Evolutionary conservation across 495 filamentous ascomycete species (phyloP).

Genomic region (Hypoxylon intermedium): DNA sequence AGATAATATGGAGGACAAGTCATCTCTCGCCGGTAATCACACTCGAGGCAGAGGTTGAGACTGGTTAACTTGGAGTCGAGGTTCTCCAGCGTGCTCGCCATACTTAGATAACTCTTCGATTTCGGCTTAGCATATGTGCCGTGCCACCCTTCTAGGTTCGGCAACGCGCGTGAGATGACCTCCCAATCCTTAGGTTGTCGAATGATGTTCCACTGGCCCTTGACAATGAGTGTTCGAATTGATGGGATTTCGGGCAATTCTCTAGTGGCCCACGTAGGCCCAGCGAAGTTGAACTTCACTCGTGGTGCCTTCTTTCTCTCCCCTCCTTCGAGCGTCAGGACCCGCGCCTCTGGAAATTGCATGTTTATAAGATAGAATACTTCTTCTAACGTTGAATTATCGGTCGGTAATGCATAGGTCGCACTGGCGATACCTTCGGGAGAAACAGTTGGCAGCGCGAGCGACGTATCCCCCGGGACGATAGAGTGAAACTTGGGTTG

Average conservation of each 20-base stretch:
- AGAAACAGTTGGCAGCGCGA: slow-evolving; percentile 55
- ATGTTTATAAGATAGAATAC: slow-evolving; percentile 66
- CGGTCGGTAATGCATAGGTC: slow-evolving; percentile 60
- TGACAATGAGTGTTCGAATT: slow-evolving; percentile 69
- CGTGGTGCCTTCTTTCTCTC: slow-evolving; percentile 73
- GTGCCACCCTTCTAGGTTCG: slow-evolving; percentile 73
- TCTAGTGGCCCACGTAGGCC: slow-evolving; percentile 35
- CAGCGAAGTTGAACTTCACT: slow-evolving; percentile 60
- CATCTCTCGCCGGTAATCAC: slow-evolving; percentile 66
- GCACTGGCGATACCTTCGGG: slow-evolving; percentile 57
- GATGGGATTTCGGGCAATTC: slow-evolving; percentile 54
- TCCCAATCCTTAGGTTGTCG: slow-evolving; percentile 68
- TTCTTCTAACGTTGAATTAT: slow-evolving; percentile 72
- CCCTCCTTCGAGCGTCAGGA: slow-evolving; percentile 78
- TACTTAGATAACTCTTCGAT: slow-evolving; percentile 69
- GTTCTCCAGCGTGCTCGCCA: slow-evolving; percentile 62
- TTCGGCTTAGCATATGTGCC: slow-evolving; percentile 73
- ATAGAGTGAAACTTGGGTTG: slow-evolving; percentile 58
- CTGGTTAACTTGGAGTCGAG: slow-evolving; percentile 62
- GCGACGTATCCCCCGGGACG: slow-evolving; percentile 38
- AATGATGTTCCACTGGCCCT: slow-evolving; percentile 79
- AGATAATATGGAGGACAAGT: slow-evolving; percentile 60
- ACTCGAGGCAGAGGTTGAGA: slow-evolving; percentile 71
- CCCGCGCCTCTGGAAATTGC: slow-evolving; percentile 64
- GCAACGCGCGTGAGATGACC: slow-evolving; percentile 64